Base-by-base conservation (phyloP, 768 basidiomycete species). In the Aureoboletus auriporus region DNA sequence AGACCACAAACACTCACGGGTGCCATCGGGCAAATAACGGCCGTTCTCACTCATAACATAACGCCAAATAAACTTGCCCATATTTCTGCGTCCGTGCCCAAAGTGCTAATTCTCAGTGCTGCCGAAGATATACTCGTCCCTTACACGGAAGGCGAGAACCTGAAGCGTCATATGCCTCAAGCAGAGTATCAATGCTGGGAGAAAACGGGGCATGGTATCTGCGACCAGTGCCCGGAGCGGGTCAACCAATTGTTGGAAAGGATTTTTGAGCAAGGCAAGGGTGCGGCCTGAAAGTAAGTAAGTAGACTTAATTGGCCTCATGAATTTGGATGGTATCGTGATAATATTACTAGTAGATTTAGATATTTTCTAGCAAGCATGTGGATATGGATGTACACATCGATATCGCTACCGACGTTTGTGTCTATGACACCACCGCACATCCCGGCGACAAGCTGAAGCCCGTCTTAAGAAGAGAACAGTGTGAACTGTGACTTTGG, bases 1-100 rank as follows among this genome's bases (percentile, higher is more conserved):
- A 75, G 74, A 30, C 79, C 77, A 3, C 90, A 89, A 54, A 70
- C 68, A 3, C 62, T 83, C 44, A 50, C 77, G 14, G 89, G 89
- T 0, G 67, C 77, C 26, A 48, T 92, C 13, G 88, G 84, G 10
- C 91, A 93, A 63, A 82, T 86, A 79, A 72, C 69, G 12, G 86
- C 89, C 1, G 82, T 59, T 0, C 53, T 86, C 1, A 84, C 82
- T 0, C 88, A 91, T 59, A 59, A 74, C 44, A 80, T 89, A 54
- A 58, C 69, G 5, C 64, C 75, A 0, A 70, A 71, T 0, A 73
- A 76, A 5, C 71, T 86, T 16, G 64, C 66, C 11, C 60, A 50
- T 31, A 77, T 88, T 39, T 78, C 80, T 0, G 60, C 64, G 0
- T 68, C 71, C 4, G 76, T 90, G 17, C 83, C 86, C 10, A 88